Base-by-base conservation (phyloP, 768 basidiomycete species). In the Termitomyces sp. region DNA sequence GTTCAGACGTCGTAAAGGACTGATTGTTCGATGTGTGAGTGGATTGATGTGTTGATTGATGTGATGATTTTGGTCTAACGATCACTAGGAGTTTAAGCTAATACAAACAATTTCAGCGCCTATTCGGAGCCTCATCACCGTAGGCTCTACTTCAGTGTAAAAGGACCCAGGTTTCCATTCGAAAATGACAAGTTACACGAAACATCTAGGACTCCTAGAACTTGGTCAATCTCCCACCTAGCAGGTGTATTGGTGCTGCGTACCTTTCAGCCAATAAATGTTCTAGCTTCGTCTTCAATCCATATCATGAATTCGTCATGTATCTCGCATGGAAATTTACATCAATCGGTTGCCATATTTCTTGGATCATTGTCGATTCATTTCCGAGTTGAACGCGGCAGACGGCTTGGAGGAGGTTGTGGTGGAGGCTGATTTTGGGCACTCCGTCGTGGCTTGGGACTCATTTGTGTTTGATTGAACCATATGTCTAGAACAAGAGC, bases 331-430 rank as follows among this genome's bases (percentile, higher is more conserved):
- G 81, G 58, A 81, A 78, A 62, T 82, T 81, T 59, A 80, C 81
- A 56, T 83, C 79, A 51, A 76, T 67, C 60, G 64, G 71, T 60
- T 78, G 75, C 89, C 88, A 91, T 63, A 73, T 77, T 57, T 83
- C 80, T 70, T 87, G 81, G 64, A 74, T 83, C 71, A 87, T 83
- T 14, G 70, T 61, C n/a, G 84, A 81, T 72, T 88, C 77, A 74
- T 68, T 79, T 82, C 89, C 89, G 90, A 4, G 84, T 83, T 42
- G 85, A 84, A 11, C 85, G 79, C 66, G 80, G 64, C 42, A 66
- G 63, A 60, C 73, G 66, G 57, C 71, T 74, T 47, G 74, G 63
- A 34, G 74, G 42, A 17, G n/a, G 65, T 40, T 42, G 48, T 59
- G 69, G 70, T 65, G 69, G 67, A 42, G 67, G 63, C 54, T 69